Evolutionary conservation across 352 stramenopile species (phyloP), one percentile per base, ranked within the genome.

Genomic region (Phytophthora sp.): DNA sequence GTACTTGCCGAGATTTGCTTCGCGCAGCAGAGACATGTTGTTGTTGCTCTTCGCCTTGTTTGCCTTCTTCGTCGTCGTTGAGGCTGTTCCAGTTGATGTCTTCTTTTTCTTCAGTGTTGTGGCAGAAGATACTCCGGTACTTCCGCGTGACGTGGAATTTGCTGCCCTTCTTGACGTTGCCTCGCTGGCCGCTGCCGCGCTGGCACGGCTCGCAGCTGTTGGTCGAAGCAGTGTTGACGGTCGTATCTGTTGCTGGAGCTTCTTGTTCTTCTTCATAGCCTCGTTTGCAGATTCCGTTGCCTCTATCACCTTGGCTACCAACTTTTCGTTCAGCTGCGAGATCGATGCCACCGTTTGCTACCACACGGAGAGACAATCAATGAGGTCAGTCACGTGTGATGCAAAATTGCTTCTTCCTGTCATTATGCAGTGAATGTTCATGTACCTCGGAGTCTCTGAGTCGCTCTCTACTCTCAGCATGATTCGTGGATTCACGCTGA

Each of bases 1-100:
- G 35, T 80, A 91, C 76, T 82, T 86, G 30, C 80, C 80, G 8
- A 88, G 71, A 27, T 93, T 93, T n/a, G 84, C 84, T 12, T 79
- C 77, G 20, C 82, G 59, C 5, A 93, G 53, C 11, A 86, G 62
- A 13, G 79, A 77, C 69, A 92, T 77, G 56, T 90, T 91, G 60
- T 84, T 90, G 12, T 12, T n/a, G 8, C 39, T 69, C 51, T 82
- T 82, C 3, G 57, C n/a, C 41, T 66, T 71, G 16, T 89, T 87
- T 24, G 39, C 53, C 16, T 88, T 88, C 12, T 52, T 65, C 8
- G 66, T 62, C 9, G 56, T 45, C 1, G 51, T 53, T 8, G 63
- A 36, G 13, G 45, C 53, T 5, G 57, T 33, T 31, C 55, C 67
- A 9, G 63, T 16, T 59, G 35, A 21, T 26, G 45, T 20, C 21